A percentile compares a stretch with the other conserved stretches of the same genome.
phyloP scores from a whole-genome alignment of 352 stramenopile genomes.

The Pythium diclinum region DNA sequence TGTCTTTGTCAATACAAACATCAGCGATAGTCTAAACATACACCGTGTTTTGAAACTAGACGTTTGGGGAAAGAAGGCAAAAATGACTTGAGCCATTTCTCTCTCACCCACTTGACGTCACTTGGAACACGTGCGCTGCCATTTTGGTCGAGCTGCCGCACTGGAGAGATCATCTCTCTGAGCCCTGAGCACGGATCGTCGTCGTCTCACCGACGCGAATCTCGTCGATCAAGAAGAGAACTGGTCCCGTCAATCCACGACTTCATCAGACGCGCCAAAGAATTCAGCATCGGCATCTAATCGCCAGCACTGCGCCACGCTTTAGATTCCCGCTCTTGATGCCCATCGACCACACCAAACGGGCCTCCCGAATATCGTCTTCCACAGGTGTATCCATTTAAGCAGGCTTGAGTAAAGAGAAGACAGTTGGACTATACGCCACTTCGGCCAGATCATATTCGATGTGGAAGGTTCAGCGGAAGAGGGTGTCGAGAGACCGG shows the following conservation, averaged over 20 bases:
- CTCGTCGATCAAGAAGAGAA: background rate
- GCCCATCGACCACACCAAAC: background rate
- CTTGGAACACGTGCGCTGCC: background rate
- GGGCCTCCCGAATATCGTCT: background rate
- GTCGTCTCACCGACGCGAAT: conserved; percentile 3
- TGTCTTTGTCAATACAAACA: background rate
- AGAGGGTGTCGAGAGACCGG: conserved; percentile 2
- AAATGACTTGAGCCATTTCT: background rate
- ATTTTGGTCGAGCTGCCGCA: background rate
- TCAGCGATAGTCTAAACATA: background rate
- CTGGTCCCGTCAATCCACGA: conserved; percentile 4
- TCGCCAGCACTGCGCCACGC: background rate
- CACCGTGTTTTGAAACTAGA: background rate
- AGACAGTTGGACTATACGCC: background rate
- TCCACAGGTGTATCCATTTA: background rate
- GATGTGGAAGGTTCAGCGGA: conserved; percentile 8
- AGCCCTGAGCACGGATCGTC: background rate
- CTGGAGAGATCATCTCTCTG: background rate
- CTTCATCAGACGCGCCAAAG: conserved; percentile 1
- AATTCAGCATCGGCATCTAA: background rate
- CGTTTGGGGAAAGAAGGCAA: background rate
- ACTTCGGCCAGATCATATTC: conserved; percentile 7
- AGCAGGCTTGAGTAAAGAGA: background rate
- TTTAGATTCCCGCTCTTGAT: conserved; percentile 3
- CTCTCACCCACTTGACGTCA: conserved; percentile 10